Conservation (phyloP, 2,329 filamentous ascomycete genomes). For the Pseudogymnoascus sp. region DNA sequence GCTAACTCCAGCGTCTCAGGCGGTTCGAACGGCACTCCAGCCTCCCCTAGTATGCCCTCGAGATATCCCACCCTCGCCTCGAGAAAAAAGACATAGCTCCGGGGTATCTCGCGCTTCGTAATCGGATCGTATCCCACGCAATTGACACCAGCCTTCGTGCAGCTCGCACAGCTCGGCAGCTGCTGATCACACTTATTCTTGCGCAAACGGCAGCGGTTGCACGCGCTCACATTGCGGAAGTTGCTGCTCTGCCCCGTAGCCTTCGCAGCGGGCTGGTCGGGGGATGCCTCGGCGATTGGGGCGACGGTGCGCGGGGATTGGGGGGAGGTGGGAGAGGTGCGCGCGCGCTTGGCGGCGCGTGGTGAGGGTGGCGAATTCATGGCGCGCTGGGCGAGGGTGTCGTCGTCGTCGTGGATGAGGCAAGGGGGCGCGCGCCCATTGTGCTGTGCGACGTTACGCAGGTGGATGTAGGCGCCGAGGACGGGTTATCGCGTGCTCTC, state of each 20-base stretch:
- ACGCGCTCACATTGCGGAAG: slow-evolving; percentile 86
- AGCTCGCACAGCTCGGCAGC: slow-evolving; percentile 81
- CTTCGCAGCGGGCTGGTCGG: slow-evolving; percentile 29
- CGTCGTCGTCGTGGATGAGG: background rate
- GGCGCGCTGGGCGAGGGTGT: background rate
- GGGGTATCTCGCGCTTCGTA: slow-evolving; percentile 88
- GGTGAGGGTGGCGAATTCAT: slow-evolving; percentile 4
- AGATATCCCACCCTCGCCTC: slow-evolving; percentile 79
- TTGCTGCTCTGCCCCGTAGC: slow-evolving; percentile 50
- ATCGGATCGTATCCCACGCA: slow-evolving; percentile 96
- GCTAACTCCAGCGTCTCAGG: slow-evolving; percentile 60
- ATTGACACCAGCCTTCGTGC: slow-evolving; percentile 82
- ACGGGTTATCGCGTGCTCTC: background rate
- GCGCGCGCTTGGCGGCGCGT: background rate
- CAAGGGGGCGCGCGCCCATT: slow-evolving; percentile 1
- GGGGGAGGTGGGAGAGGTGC: background rate
- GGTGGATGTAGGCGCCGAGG: background rate
- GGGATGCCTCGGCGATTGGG: background rate
- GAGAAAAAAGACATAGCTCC: slow-evolving; percentile 86
- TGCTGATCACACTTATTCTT: slow-evolving; percentile 96
- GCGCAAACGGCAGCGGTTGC: slow-evolving; percentile 81
- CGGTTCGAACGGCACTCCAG: slow-evolving; percentile 63
- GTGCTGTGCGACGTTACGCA: slow-evolving; percentile 4
- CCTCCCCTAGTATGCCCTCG: slow-evolving; percentile 61
- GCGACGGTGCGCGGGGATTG: background rate